Conservation (phyloP, 1,284 basidiomycete species). For the Marasmius oreades region DNA sequence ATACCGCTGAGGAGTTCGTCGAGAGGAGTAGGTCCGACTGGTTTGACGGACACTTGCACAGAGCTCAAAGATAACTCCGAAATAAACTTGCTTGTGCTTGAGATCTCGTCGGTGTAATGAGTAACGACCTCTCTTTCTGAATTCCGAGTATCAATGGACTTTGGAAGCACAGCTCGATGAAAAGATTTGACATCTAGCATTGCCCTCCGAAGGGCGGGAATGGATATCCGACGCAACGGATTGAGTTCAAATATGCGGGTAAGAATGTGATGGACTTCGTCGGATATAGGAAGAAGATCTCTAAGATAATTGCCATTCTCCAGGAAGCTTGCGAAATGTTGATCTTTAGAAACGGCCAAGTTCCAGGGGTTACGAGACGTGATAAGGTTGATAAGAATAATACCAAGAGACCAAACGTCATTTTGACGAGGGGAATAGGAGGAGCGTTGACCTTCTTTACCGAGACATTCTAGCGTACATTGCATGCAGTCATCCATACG, state of each 20-base stretch:
- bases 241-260: slow-evolving; percentile 13
- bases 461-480: slow-evolving; percentile 13
- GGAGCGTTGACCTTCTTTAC: slow-evolving; percentile 12
- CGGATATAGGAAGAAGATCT: slow-evolving; percentile 12
- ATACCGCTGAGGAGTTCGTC: neutral
- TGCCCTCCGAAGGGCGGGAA: slow-evolving; percentile 9
- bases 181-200: slow-evolving; percentile 11
- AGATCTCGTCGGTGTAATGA: neutral
- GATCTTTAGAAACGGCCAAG: slow-evolving; percentile 12
- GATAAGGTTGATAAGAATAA: slow-evolving; percentile 63
- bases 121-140: neutral
- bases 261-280: slow-evolving; percentile 8
- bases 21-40: neutral
- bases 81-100: neutral
- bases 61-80: neutral
- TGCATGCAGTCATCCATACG: neutral
- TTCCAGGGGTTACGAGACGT: slow-evolving; percentile 71
- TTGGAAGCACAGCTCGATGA: neutral
- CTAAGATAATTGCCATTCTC: slow-evolving; percentile 9
- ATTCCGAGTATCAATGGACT: neutral
- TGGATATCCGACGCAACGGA: slow-evolving; percentile 11
- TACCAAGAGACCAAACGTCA: slow-evolving; percentile 75
- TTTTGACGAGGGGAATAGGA: slow-evolving; percentile 14
- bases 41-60: neutral
- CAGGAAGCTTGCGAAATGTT: slow-evolving; percentile 12